Conservation (phyloP, 306 rosid genomes). For the Castanea sativa region DNA sequence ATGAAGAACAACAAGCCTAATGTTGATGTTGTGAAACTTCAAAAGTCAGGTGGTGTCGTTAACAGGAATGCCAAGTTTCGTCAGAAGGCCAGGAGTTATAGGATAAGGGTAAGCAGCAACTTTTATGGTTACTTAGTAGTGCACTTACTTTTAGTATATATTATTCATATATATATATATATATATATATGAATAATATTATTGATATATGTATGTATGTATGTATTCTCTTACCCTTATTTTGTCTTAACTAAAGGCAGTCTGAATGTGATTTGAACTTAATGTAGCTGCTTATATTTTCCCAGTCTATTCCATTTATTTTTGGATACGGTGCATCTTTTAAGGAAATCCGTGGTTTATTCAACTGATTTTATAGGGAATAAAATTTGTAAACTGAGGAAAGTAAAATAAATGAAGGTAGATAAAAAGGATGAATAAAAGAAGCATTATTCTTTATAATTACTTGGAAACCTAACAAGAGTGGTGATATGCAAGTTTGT, state of each 20-base stretch:
- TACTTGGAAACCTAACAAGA: too few relatives aligned
- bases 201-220: too few relatives aligned
- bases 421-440: neutral
- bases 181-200: too few relatives aligned
- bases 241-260: constrained; percentile 7
- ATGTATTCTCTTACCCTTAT: neutral
- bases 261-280: neutral
- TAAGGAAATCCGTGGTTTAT: constrained; percentile 1
- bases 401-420: neutral
- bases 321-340: neutral
- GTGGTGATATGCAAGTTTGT: too few relatives aligned
- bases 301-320: neutral
- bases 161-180: too few relatives aligned
- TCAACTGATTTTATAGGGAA: neutral
- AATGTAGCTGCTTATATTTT: neutral
- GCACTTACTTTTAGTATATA: neutral
- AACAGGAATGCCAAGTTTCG: constrained; percentile 74
- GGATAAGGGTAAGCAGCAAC: constrained; percentile 66
- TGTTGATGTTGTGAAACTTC: constrained; percentile 95
- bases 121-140: neutral
- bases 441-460: neutral
- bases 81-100: constrained; percentile 68
- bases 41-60: constrained; percentile 97
- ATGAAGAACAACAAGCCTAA: constrained; percentile 73
- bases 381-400: neutral